phyloP scores from a whole-genome alignment of 257 asterid genomes.

The Nicotiana otophora region DNA sequence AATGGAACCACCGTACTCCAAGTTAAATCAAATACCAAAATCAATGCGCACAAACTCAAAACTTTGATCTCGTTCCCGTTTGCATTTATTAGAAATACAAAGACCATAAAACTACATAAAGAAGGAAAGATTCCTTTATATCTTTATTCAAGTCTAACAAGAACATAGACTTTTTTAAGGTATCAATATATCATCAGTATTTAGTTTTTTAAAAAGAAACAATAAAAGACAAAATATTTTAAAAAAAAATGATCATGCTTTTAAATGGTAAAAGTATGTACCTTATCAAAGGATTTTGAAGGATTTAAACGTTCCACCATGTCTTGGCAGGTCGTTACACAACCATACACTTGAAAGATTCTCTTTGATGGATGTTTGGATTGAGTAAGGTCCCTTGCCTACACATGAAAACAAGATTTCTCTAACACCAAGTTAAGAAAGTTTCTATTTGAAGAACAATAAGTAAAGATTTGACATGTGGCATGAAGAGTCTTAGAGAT shows the following conservation, averaged over 20 bases:
- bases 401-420: slow-evolving; percentile 11
- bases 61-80: not conserved
- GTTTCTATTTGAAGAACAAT: not conserved
- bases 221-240: not conserved
- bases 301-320: slow-evolving; percentile 78
- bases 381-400: slow-evolving; percentile 49
- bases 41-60: not conserved
- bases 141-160: not conserved
- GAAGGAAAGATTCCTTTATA: not conserved
- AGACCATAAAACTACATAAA: not conserved
- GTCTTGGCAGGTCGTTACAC: slow-evolving; percentile 70
- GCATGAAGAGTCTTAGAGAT: not conserved
- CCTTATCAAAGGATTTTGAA: slow-evolving; percentile 69
- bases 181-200: too few species aligned
- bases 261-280: slow-evolving; percentile 9
- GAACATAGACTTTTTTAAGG: not conserved
- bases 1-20: too few species aligned
- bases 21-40: not conserved
- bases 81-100: not conserved
- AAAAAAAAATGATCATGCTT: not conserved
- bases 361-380: slow-evolving; percentile 44
- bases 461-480: not conserved
- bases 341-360: slow-evolving; percentile 76
- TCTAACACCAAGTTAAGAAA: not conserved
- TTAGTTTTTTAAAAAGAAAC: too few species aligned